phyloP scores from a whole-genome alignment of 1,139 yeast genomes.

The Pichia sorboxylosa region DNA sequence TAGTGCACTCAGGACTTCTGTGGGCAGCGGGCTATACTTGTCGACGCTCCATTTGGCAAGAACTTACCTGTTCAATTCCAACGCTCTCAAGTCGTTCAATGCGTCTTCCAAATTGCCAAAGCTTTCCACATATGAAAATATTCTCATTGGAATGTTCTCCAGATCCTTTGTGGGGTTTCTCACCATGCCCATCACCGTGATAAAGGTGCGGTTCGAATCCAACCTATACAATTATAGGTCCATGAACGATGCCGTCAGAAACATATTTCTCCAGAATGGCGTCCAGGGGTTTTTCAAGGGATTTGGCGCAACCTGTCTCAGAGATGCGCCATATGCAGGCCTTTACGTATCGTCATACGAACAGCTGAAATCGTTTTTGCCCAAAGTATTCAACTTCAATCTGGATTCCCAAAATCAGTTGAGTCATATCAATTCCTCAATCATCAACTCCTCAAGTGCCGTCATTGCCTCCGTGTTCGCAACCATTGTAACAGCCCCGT shows the following conservation, averaged over 20 bases:
- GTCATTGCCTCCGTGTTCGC: slow-evolving; percentile 66
- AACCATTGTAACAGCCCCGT: slow-evolving; percentile 85
- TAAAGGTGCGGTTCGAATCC: slow-evolving; percentile 82
- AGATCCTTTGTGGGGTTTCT: slow-evolving; percentile 74
- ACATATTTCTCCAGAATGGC: slow-evolving; percentile 44
- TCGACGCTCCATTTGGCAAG: slow-evolving; percentile 59
- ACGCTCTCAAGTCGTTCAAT: slow-evolving; percentile 5
- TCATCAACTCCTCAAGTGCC: slow-evolving; percentile 63
- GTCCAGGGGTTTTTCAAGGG: slow-evolving; percentile 72
- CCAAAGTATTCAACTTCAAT: slow-evolving; percentile 10
- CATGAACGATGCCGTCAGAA: slow-evolving; percentile 46
- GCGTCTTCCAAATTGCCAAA: slow-evolving; percentile 47
- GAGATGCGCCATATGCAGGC: slow-evolving; percentile 97
- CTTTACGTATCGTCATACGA: slow-evolving; percentile 79
- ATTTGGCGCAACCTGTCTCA: slow-evolving; percentile 70
- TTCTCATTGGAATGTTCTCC: slow-evolving; percentile 66
- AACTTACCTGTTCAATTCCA: slow-evolving; percentile 33
- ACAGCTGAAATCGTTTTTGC: slow-evolving; percentile 38
- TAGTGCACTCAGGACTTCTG: slow-evolving; percentile 76
- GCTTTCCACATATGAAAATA: slow-evolving; percentile 57
- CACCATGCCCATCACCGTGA: slow-evolving; percentile 97
- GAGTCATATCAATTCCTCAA: slow-evolving; percentile 35
- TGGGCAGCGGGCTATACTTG: slow-evolving; percentile 82
- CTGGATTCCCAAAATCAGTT: slow-evolving; percentile 8
- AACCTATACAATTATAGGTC: slow-evolving; percentile 62